Base-by-base conservation (phyloP, 257 asterid genomes). In the Solanum virginianum region DNA sequence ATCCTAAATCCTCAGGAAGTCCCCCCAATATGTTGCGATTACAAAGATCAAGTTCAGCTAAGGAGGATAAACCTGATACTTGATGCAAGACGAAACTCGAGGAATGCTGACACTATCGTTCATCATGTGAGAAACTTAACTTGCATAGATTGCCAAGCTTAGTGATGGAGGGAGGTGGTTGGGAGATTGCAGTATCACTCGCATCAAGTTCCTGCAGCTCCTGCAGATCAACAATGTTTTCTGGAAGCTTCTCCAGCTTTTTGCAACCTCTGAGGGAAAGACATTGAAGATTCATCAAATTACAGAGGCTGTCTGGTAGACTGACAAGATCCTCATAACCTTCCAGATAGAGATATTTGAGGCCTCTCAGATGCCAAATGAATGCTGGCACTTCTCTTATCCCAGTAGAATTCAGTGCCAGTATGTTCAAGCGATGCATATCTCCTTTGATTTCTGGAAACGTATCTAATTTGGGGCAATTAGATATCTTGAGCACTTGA, bases 311-410 rank as follows among this genome's bases (percentile, higher is more conserved):
- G 18, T 55, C 10, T 53, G 39, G 53, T 10, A 54, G 68, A 80
- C 15, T 10, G 2, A 24, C 6, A 29, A 80, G 68, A 16, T 80
- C 4, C 3, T 80, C 39, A 56, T 22, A 56, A 6, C 12, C 54
- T 6, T 0, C 0, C 8, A 80, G 7, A 59, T 0, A 0, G 6
- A 80, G 66, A 6, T 0, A 0, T 0, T 0, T 1, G 8, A 80
- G 83, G n/a, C 32, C 32, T 0, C 55, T 17, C 1, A 80, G 55
- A 17, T n/a, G 0, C 32, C 53, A 14, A 22, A 36, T 36, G 4
- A 22, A 80, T 3, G 14, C 18, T 15, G 84, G 55, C 20, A 80
- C 8, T 80, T 80, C 9, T 55, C 12, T 8, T 16, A 59, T 20
- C 9, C 15, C 71, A 39, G n/a, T 57, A 66, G 8, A 14, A 14